Evolutionary conservation across 1,139 yeast genomes (phyloP).

Genomic region (Yamadazyma blattariae): DNA sequence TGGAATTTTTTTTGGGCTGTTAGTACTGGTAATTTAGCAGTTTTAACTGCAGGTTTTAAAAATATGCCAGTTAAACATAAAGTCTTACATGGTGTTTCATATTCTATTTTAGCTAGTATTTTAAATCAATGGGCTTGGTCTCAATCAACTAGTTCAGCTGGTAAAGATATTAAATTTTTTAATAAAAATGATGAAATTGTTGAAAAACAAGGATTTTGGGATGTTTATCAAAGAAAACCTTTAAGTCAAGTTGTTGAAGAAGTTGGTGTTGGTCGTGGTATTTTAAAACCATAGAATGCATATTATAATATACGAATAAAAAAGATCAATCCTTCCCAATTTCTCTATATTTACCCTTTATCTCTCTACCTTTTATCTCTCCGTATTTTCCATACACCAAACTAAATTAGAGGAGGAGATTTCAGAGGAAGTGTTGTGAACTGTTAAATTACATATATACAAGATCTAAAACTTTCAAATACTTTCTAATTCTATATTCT

Average conservation of each 20-base stretch:
- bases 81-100: slow-evolving; percentile 39
- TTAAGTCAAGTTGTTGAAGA: slow-evolving; percentile 75
- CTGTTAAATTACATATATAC: too few relatives aligned
- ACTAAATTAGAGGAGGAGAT: too few relatives aligned
- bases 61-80: slow-evolving; percentile 43
- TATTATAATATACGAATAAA: too few relatives aligned
- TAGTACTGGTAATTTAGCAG: slow-evolving; percentile 41
- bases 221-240: slow-evolving; percentile 78
- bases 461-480: too few relatives aligned
- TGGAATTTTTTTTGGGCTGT: slow-evolving; percentile 51
- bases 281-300: slow-evolving; percentile 33
- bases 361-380: too few relatives aligned
- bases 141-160: slow-evolving; percentile 41
- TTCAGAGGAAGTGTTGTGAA: slow-evolving; percentile 1
- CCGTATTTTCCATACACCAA: too few relatives aligned
- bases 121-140: slow-evolving; percentile 44
- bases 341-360: too few relatives aligned
- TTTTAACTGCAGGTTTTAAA: slow-evolving; percentile 41
- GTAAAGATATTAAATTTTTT: slow-evolving; percentile 32
- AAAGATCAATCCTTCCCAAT: too few relatives aligned
- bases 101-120: slow-evolving; percentile 39
- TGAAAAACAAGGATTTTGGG: slow-evolving; percentile 74
- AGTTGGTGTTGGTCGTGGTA: slow-evolving; percentile 68
- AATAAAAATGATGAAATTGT: slow-evolving; percentile 33
- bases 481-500: too few relatives aligned